phyloP scores from a whole-genome alignment of 2,329 filamentous ascomycete species.

The Triangularia setosa region DNA sequence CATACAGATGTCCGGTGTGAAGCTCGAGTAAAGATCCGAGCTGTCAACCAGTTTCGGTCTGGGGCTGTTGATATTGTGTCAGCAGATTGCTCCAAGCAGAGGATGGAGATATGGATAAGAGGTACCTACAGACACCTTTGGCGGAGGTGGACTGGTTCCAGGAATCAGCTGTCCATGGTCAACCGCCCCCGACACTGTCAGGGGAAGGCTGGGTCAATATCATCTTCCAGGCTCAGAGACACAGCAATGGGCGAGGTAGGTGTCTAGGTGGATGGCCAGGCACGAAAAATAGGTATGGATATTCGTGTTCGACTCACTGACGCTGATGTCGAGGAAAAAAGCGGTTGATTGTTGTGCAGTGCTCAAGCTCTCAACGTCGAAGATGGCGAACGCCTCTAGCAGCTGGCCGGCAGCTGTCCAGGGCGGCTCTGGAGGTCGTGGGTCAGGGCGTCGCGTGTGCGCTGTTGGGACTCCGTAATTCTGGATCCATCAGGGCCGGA shows the following conservation, averaged over 20 bases:
- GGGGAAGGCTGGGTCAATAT: neutral
- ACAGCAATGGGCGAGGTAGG: neutral
- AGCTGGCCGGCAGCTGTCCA: neutral
- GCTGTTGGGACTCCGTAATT: constrained; percentile 6
- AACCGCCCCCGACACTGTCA: neutral
- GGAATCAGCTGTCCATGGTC: neutral
- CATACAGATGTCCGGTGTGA: neutral
- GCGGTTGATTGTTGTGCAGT: neutral
- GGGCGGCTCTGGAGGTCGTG: neutral
- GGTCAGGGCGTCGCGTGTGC: neutral
- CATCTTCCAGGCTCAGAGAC: neutral
- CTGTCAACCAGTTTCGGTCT: neutral
- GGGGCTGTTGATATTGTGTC: neutral
- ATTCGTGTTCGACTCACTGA: neutral
- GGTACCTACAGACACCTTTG: neutral
- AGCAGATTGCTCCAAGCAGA: neutral
- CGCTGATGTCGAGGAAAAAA: neutral
- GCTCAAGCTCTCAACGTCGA: neutral
- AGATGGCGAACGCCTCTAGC: neutral
- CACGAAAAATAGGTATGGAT: too few species aligned
- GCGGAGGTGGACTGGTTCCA: neutral
- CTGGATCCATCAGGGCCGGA: constrained; percentile 1
- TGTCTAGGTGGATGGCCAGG: too few species aligned
- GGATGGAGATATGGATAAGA: neutral
- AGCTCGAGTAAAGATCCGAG: neutral